Conservation (phyloP, 306 rosid genomes). For the Hylodesmum podocarpum region DNA sequence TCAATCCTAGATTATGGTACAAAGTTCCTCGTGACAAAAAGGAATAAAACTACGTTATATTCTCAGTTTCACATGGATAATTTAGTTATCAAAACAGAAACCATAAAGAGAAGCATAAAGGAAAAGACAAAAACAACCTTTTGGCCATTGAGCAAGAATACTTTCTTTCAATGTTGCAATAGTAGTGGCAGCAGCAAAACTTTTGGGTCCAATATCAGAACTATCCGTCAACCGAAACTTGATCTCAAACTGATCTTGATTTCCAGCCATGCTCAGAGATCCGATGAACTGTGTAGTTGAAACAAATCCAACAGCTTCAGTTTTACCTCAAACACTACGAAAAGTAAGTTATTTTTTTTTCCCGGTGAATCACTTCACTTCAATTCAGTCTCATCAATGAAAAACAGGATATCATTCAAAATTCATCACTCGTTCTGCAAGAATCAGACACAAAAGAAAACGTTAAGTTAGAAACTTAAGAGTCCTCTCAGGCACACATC, state of each 20-base stretch:
- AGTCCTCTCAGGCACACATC: slow-evolving; percentile 1
- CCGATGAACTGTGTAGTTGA: slow-evolving; percentile 18
- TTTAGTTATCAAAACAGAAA: not conserved
- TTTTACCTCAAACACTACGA: slow-evolving; percentile 13
- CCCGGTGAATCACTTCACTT: slow-evolving; percentile 32
- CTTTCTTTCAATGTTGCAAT: slow-evolving; percentile 83
- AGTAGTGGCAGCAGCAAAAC: slow-evolving; percentile 85
- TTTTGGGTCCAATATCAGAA: slow-evolving; percentile 93
- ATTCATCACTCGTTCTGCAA: slow-evolving; percentile 37
- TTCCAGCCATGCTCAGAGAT: slow-evolving; percentile 69
- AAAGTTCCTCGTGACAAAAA: not conserved
- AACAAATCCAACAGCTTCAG: slow-evolving; percentile 31
- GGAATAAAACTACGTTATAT: not conserved
- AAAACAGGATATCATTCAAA: slow-evolving; percentile 27
- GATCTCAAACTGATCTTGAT: slow-evolving; percentile 91
- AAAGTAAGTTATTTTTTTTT: slow-evolving; percentile 10
- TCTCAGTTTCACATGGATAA: not conserved
- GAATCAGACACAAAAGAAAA: slow-evolving; percentile 1
- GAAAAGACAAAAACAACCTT: slow-evolving; percentile 53
- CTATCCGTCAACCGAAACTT: slow-evolving; percentile 90
- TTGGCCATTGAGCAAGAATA: slow-evolving; percentile 96
- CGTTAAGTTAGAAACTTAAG: slow-evolving; percentile 11
- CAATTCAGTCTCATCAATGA: slow-evolving; percentile 35
- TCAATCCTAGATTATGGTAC: not conserved
- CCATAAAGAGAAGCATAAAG: not conserved